phyloP scores from a whole-genome alignment of 495 filamentous ascomycete genomes.

The Ramalina intermedia region DNA sequence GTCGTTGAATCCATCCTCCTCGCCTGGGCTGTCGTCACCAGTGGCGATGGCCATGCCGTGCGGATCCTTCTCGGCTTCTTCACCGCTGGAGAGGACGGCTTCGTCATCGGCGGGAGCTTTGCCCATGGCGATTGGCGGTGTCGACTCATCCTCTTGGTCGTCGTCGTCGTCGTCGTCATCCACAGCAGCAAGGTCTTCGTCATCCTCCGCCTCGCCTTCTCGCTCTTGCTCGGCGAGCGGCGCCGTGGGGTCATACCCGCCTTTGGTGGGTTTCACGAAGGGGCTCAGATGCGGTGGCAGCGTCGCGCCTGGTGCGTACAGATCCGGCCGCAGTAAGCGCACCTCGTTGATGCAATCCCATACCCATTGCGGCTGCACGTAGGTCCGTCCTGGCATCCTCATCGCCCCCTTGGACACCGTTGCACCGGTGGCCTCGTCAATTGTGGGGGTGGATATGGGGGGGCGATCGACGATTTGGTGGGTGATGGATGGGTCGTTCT shows the following conservation, averaged over 20 bases:
- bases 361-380: constrained; percentile 94
- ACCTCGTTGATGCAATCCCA: constrained; percentile 93
- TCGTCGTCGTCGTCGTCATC: constrained; percentile 26
- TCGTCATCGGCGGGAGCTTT: constrained; percentile 36
- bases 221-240: constrained; percentile 63
- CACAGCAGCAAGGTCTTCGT: constrained; percentile 46
- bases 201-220: constrained; percentile 64
- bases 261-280: constrained; percentile 76
- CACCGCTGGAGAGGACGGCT: neutral
- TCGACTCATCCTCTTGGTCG: constrained; percentile 33
- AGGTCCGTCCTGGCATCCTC: constrained; percentile 79
- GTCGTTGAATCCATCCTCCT: constrained; percentile 22
- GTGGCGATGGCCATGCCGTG: constrained; percentile 46
- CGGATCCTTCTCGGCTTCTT: constrained; percentile 26
- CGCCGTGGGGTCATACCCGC: constrained; percentile 76
- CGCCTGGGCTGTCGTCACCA: constrained; percentile 31
- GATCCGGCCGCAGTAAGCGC: constrained; percentile 69
- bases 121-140: constrained; percentile 30
- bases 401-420: constrained; percentile 13
- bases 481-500: constrained; percentile 75
- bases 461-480: constrained; percentile 93
- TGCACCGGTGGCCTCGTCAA: constrained; percentile 49
- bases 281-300: constrained; percentile 91
- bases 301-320: constrained; percentile 78
- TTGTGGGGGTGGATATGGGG: constrained; percentile 27